Base-by-base conservation (phyloP, 768 basidiomycete species). In the Porphyrellus cyaneotinctus region DNA sequence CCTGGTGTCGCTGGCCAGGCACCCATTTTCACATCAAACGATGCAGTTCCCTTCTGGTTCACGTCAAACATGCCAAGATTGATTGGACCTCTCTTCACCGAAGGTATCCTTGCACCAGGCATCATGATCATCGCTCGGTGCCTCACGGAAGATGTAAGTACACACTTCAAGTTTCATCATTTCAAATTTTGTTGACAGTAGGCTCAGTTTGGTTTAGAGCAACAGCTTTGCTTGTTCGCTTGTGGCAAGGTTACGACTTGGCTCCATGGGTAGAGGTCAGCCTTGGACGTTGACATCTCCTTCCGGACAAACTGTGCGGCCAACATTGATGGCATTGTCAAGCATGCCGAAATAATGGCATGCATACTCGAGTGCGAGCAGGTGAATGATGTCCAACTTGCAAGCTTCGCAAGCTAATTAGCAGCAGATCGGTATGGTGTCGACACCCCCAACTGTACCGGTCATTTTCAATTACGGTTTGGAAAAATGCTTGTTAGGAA, bases 51-150 rank as follows among this genome's bases (percentile, higher is more conserved):
- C 1, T 99, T 99, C 88, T 86, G 97, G 33, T 83, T 95, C 58
- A 98, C 97, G 6, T 94, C 94, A 4, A 97, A 97, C 70, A 82
- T 99, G 75, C 97, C 98, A 70, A 79, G 81, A 57, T 95, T 99
- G 74, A 72, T 98, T 33, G 92, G 91, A 2, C 87, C 89, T 2
- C 80, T 91, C 49, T 87, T 90, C 37, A 89, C 85, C 1, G 97
- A 99, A 67, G 97, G 95, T 9, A 72, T 97, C 35, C 74, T 99
- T 37, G 84, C 91, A 0, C 80, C 89, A 9, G 85, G 89, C 5
- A 84, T 95, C 46, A 88, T 97, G 78, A 88, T 94, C 2, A 93
- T 99, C 47, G 94, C 86, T 6, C 81, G 93, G 43, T 87, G 87
- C 54, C 75, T 99, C 42, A 93, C 91, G 6, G 88, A 93, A 64